phyloP scores from a whole-genome alignment of 192 early-diverging fungal genomes.

The Linderina pennispora region DNA sequence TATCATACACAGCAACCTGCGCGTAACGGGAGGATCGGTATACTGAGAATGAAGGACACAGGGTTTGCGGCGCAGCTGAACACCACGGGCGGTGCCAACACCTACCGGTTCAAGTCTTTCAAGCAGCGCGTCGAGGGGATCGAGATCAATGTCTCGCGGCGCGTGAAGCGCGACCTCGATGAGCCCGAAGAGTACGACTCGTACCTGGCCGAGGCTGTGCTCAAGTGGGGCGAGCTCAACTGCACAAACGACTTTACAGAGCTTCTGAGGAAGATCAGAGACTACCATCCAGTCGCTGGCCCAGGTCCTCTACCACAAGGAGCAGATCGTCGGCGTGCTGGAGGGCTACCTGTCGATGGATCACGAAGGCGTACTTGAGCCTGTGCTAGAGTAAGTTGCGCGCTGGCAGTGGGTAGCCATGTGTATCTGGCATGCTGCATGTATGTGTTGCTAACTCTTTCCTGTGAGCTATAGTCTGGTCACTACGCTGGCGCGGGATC shows the following conservation, averaged over 20 bases:
- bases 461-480: conserved; percentile 49
- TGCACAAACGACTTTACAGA: conserved; percentile 72
- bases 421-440: no score
- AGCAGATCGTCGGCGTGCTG: conserved; percentile 59
- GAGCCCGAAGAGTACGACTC: conserved; percentile 59
- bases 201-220: conserved; percentile 79
- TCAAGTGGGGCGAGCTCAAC: conserved; percentile 87
- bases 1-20: no score
- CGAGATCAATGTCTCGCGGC: conserved; percentile 75
- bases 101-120: conserved; percentile 39
- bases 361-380: conserved; percentile 67
- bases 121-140: conserved; percentile 61
- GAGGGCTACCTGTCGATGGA: conserved; percentile 57
- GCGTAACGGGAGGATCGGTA: no score
- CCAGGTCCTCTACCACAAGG: conserved; percentile 89
- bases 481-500: conserved; percentile 78
- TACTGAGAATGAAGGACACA: conserved; percentile 30
- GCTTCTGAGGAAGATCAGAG: conserved; percentile 62
- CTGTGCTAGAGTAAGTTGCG: conserved; percentile 69
- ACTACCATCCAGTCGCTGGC: conserved; percentile 68
- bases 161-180: conserved; percentile 53
- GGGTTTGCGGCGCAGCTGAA: conserved; percentile 31
- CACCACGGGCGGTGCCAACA: conserved; percentile 37
- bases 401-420: no score
- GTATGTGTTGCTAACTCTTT: conserved; percentile 1